These are phyloP conservation scores for Magnolia kwangsiensis DNA, from an alignment of 164 flowering plant genomes.

Conservation along the genomic window DNA sequence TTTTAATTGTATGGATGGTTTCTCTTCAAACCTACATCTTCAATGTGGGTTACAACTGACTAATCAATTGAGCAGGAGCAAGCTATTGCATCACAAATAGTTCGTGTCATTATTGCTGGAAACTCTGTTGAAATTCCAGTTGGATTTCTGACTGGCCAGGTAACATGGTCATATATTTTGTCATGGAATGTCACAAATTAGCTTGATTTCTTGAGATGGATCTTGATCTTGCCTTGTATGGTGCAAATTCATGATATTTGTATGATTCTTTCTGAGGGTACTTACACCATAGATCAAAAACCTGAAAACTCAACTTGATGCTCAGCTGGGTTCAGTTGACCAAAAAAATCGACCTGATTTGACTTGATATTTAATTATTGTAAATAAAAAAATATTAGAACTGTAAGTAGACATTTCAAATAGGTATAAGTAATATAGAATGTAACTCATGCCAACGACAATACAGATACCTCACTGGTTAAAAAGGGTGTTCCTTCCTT, in stretches of 20 bases:
- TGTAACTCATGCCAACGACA: no score
- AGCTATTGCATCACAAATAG: constrained; percentile 73
- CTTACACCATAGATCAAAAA: no score
- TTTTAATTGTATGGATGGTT: constrained; percentile 3
- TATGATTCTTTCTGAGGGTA: background rate
- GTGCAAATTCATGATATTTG: background rate
- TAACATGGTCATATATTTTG: constrained; percentile 7
- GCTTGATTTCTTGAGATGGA: background rate
- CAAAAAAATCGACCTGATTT: background rate
- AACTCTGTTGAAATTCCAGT: constrained; percentile 69
- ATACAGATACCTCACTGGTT: no score
- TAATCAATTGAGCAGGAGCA: constrained; percentile 54
- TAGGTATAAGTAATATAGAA: no score
- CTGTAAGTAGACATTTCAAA: no score
- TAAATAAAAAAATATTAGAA: no score
- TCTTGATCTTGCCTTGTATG: background rate
- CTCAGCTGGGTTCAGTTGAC: background rate
- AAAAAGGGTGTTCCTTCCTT: no score
- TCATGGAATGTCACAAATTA: background rate
- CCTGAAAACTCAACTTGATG: background rate
- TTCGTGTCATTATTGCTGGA: constrained; percentile 87
- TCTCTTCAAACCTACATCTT: background rate
- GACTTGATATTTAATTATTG: no score
- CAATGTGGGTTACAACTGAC: background rate
- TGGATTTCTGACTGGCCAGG: constrained; percentile 82